A percentile compares a stretch with the other conserved stretches of the same genome.
These are phyloP conservation scores for Nectriaceae sp. DNA, from an alignment of 2,329 filamentous ascomycete species.

Conservation along the genomic window DNA sequence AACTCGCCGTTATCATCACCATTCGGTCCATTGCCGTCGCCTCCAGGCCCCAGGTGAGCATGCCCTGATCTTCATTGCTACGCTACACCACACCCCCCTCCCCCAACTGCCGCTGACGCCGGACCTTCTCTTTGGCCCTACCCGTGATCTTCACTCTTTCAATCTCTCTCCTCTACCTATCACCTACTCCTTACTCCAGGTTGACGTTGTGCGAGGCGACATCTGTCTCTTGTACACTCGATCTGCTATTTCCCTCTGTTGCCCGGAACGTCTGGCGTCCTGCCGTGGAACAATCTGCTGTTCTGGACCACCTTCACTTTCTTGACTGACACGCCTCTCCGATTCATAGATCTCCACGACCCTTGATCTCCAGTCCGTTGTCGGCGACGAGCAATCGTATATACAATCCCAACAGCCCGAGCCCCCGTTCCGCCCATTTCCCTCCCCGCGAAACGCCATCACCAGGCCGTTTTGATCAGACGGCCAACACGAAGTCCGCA, in stretches of 20 bases:
- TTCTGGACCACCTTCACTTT: slow-evolving; percentile 6
- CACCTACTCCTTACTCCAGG: slow-evolving; percentile 15
- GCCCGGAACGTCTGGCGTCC: slow-evolving; percentile 19
- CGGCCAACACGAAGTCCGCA: slow-evolving; percentile 17
- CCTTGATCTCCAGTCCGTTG: slow-evolving; percentile 52
- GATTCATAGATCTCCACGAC: slow-evolving; percentile 48
- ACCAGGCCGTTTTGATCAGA: slow-evolving; percentile 13
- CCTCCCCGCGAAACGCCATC: slow-evolving; percentile 30
- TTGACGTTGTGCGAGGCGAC: slow-evolving; percentile 26
- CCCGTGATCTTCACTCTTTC: not conserved
- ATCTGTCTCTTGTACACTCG: slow-evolving; percentile 21
- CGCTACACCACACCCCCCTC: slow-evolving; percentile 17
- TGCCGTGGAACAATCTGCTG: slow-evolving; percentile 26
- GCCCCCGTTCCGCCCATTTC: slow-evolving; percentile 31
- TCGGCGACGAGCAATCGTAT: slow-evolving; percentile 45
- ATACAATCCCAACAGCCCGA: slow-evolving; percentile 45
- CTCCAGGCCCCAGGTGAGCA: slow-evolving; percentile 29
- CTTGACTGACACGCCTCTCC: slow-evolving; percentile 21
- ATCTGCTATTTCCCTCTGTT: slow-evolving; percentile 20
- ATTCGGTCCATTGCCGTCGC: slow-evolving; percentile 24
- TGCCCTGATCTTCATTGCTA: slow-evolving; percentile 23
- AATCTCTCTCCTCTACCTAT: slow-evolving; percentile 24
- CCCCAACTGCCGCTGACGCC: slow-evolving; percentile 1
- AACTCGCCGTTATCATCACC: slow-evolving; percentile 22
- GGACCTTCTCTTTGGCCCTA: not conserved